Conservation (phyloP, 345 rosid genomes). For the Ceriops zippeliana region DNA sequence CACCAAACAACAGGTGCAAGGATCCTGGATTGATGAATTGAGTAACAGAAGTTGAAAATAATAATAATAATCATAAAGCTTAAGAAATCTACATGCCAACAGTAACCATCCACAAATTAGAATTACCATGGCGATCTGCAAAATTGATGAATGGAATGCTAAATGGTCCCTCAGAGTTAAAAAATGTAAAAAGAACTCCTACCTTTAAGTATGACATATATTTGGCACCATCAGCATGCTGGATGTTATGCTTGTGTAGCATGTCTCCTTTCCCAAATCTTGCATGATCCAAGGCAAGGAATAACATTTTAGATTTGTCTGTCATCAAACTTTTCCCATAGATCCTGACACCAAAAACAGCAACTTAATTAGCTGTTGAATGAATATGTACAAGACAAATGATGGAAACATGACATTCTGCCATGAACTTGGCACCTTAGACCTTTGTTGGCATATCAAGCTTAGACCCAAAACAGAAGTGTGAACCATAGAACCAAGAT, state of each 20-base stretch:
- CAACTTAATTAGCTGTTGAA: conserved; percentile 12
- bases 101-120: too few relatives aligned
- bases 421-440: not conserved
- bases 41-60: too few relatives aligned
- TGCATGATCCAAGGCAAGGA: conserved; percentile 38
- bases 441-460: not conserved
- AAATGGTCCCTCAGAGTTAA: conserved; percentile 5
- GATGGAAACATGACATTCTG: not conserved
- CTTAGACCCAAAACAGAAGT: not conserved
- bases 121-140: too few relatives aligned
- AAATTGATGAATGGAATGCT: too few relatives aligned
- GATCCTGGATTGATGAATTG: too few relatives aligned
- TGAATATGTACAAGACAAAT: not conserved
- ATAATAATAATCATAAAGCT: too few relatives aligned
- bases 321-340: conserved; percentile 31
- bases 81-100: too few relatives aligned
- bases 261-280: conserved; percentile 44
- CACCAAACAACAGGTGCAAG: too few relatives aligned
- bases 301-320: conserved; percentile 37
- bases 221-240: conserved; percentile 64
- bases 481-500: too few relatives aligned
- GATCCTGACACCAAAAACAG: conserved; percentile 41
- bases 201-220: conserved; percentile 98
- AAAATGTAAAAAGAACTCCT: conserved; percentile 22
- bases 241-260: conserved; percentile 45